Percentiles rank a stretch among this genome's conserved stretches.
phyloP scores from a whole-genome alignment of 306 rosid genomes.

The Boehmeria nivea region DNA sequence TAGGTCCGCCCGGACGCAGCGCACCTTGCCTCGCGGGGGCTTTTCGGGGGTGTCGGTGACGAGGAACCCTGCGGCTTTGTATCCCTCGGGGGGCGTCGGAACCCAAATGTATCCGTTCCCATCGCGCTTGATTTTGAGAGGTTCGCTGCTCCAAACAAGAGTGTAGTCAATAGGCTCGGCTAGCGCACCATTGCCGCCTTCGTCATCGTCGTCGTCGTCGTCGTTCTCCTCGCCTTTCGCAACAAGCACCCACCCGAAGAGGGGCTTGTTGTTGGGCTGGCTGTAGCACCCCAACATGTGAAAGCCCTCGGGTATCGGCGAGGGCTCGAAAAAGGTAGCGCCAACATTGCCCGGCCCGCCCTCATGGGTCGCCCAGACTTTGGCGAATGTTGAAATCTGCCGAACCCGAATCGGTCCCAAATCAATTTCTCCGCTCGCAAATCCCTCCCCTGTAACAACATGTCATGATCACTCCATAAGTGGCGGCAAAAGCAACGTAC shows the following conservation, averaged over 20 bases:
- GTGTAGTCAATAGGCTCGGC: constrained; percentile 51
- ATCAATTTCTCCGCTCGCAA: constrained; percentile 51
- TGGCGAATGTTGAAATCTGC: constrained; percentile 48
- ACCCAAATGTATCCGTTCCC: constrained; percentile 54
- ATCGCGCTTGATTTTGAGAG: constrained; percentile 34
- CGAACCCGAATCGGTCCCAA: constrained; percentile 60
- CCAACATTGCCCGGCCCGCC: constrained; percentile 63
- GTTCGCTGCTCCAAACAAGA: constrained; percentile 53
- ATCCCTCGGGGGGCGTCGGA: constrained; percentile 61
- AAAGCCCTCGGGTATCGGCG: constrained; percentile 58
- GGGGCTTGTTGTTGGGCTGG: constrained; percentile 64
- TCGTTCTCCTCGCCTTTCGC: no score
- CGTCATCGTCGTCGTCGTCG: constrained; percentile 20
- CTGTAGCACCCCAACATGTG: constrained; percentile 49
- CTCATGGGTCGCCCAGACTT: constrained; percentile 46
- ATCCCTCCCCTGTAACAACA: constrained; percentile 32
- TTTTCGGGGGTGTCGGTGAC: constrained; percentile 46
- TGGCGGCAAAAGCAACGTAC: no score
- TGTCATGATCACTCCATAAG: neutral
- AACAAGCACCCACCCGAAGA: constrained; percentile 60
- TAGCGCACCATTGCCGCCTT: constrained; percentile 14
- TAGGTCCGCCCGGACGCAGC: constrained; percentile 53
- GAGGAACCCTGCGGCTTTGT: constrained; percentile 56
- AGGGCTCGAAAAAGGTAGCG: constrained; percentile 61
- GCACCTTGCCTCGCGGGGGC: constrained; percentile 52